Base-by-base conservation (phyloP, 352 stramenopile species). In the Globisporangium alternatum region DNA sequence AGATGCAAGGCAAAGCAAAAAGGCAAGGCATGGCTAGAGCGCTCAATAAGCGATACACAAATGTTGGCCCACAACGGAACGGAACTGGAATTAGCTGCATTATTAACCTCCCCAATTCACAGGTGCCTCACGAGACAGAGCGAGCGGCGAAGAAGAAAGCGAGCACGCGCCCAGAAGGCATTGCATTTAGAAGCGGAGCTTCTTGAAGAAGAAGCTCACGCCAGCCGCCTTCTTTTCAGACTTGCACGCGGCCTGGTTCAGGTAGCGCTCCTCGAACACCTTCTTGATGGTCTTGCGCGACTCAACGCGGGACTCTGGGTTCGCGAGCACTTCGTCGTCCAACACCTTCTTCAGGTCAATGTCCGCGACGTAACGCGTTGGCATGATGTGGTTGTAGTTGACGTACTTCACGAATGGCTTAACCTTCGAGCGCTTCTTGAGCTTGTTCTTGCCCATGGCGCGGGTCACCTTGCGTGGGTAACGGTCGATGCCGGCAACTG, bases 361-460 rank as follows among this genome's bases (percentile, higher is more conserved):
- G 88, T 99, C 98, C 35, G 98, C 97, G 51, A 98, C 86, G 82
- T 99, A 99, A 76, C 98, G 96, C 59, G 97, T 99, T 64, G 98
- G 98, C 95, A 99, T 99, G 73, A 99, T 91, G 86, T 99, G 98
- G 88, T 98, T 98, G 80, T 98, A 98, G 90, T 99, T 99, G 70
- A 99, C 88, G 85, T 98, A 98, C 88, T 99, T 99, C 58, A 99
- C 86, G 80, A 99, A 99, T 52, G 97, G 97, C 86, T 99, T 99
- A 63, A 99, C 90, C 82, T 98, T 98, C 30, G 91, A 96, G 76
- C 95, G 83, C 89, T 99, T 98, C 73, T 97, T 90, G 51, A 99
- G 87, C 90, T 99, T 99, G 75, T 94, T 95, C 85, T 95, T 96
- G 83, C 86, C 77, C 98, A 99, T 99, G 54, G 84, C 73, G 70